Conservation (phyloP, 768 basidiomycete species). For the Phaeotremella skinneri region DNA sequence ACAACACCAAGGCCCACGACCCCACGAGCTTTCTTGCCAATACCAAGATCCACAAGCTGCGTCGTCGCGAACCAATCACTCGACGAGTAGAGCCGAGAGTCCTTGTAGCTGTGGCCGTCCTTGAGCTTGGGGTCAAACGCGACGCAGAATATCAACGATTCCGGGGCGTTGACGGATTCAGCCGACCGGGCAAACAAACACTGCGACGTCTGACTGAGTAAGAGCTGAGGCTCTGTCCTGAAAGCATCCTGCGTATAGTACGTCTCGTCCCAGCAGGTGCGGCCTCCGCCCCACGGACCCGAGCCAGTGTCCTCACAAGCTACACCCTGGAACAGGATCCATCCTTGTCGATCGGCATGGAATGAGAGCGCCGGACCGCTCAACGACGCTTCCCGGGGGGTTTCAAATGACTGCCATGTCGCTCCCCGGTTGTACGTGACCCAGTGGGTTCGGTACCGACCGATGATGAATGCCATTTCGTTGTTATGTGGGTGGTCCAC, state of each 20-base stretch:
- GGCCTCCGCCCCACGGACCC: conserved; percentile 48
- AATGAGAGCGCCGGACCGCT: conserved; percentile 71
- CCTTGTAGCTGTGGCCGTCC: conserved; percentile 58
- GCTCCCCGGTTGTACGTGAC: conserved; percentile 82
- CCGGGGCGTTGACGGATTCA: conserved; percentile 70
- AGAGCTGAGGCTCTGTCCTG: conserved; percentile 58
- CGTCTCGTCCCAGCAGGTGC: conserved; percentile 61
- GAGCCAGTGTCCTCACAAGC: conserved; percentile 46
- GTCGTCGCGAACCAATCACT: conserved; percentile 75
- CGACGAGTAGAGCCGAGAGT: conserved; percentile 70
- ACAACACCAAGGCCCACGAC: conserved; percentile 92
- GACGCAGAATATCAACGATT: conserved; percentile 82
- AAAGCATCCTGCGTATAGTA: conserved; percentile 87
- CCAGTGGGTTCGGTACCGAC: conserved; percentile 72
- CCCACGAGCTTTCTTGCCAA: conserved; percentile 80
- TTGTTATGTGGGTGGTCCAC: conserved; percentile 85
- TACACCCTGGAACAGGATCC: conserved; percentile 50
- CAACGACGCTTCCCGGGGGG: conserved; percentile 55
- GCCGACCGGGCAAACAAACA: conserved; percentile 91
- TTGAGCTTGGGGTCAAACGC: conserved; percentile 64
- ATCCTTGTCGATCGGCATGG: conserved; percentile 67
- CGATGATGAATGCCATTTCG: conserved; percentile 78
- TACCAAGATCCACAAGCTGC: conserved; percentile 74
- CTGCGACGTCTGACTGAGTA: conserved; percentile 68
- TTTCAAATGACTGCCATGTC: conserved; percentile 78